Evolutionary conservation across 2,329 filamentous ascomycete genomes (phyloP), one percentile per base, ranked within the genome.

Genomic region (Colletotrichum endophyticum): DNA sequence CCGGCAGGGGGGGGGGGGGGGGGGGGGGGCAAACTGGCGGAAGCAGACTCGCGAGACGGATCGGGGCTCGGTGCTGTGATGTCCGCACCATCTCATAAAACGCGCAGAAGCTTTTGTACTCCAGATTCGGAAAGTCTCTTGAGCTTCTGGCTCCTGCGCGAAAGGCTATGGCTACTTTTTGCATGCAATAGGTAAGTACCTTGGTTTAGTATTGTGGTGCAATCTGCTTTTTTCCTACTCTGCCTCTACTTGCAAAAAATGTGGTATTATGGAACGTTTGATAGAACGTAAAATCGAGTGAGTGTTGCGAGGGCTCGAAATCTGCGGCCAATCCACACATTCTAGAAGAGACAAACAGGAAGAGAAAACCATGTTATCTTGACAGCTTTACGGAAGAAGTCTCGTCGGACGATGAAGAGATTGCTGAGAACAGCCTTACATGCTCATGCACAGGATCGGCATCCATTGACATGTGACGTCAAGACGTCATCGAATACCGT

Each of bases 341-440:
- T 11, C 19, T 11, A 49, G 3, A 49, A 12, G 19, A 39, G 34
- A 1, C 34, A 8, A 39, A 39, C 15, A 49, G 9, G 6, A n/a
- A 49, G 19, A 2, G 19, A n/a, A 12, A n/a, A 6, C 1, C 2
- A 49, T n/a, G 9, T 5, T n/a, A 6, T n/a, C 39, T n/a, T 12
- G 9, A 49, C 39, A 12, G 39, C 19, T 49, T n/a, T 6, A n/a
- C n/a, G 5, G 3, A 4, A n/a, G 39, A 49, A 49, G 19, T 49
- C 19, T 12, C 3, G 1, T 0, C 3, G 5, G 19, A 49, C 1
- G 39, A n/a, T n/a, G 39, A n/a, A 2, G 39, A 1, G 9, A 49
- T 49, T 6, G 6, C 3, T 49, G 19, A 4, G 39, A 49, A n/a
- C 19, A 49, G 0, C 39, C 3, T 49, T 19, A 7, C 3, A 19